These are phyloP conservation scores for Austroboletus novae-zelandiae DNA, from an alignment of 1,284 basidiomycete genomes.

Conservation along the genomic window DNA sequence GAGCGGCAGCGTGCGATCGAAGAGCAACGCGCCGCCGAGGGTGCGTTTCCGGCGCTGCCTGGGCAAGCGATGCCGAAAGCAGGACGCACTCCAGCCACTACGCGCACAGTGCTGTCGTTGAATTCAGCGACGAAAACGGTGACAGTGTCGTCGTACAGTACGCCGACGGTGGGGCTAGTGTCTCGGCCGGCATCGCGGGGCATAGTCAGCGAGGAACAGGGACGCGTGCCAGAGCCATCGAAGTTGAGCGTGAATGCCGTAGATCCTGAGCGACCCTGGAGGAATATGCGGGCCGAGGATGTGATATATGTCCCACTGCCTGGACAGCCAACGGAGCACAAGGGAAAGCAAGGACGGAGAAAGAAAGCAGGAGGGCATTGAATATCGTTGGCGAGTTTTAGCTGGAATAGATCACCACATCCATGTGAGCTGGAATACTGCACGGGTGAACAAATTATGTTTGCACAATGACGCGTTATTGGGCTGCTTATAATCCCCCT, in stretches of 20 bases:
- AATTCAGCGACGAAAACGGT: conserved; percentile 51
- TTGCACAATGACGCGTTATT: too few species aligned
- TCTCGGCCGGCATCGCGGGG: conserved; percentile 39
- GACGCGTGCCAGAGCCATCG: conserved; percentile 28
- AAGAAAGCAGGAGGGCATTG: conserved; percentile 38
- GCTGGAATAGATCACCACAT: too few species aligned
- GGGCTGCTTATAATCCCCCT: too few species aligned
- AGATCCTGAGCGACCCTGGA: conserved; percentile 46
- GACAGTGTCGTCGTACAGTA: conserved; percentile 48
- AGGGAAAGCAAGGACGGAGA: background rate
- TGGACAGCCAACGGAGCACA: background rate
- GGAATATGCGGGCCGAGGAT: conserved; percentile 37
- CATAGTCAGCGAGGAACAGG: conserved; percentile 35
- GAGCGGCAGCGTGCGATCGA: conserved; percentile 45
- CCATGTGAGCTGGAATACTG: too few species aligned
- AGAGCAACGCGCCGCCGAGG: conserved; percentile 48
- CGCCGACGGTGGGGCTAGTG: conserved; percentile 23
- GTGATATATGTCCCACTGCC: conserved; percentile 41
- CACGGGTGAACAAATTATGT: too few species aligned
- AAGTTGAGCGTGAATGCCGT: conserved; percentile 20
- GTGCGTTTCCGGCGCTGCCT: conserved; percentile 59
- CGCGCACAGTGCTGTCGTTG: conserved; percentile 61
- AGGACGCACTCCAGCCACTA: conserved; percentile 35
- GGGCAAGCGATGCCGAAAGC: conserved; percentile 11
- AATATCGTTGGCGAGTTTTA: too few species aligned